phyloP scores from a whole-genome alignment of 768 basidiomycete species.

The Lentinus tigrinus region DNA sequence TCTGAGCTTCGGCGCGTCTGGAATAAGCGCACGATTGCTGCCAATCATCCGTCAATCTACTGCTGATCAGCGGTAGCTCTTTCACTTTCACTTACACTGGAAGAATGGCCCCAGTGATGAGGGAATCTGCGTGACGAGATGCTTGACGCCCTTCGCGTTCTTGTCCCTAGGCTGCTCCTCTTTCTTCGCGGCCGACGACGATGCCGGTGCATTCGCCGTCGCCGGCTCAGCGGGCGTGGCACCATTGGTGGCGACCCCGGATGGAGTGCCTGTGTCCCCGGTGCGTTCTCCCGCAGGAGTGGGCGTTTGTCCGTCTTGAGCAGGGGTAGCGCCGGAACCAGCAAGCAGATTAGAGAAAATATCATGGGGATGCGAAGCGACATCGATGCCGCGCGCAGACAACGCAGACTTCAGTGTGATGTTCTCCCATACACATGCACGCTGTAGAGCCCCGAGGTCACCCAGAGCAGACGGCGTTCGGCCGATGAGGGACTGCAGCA shows the following conservation, averaged over 20 bases:
- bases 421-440: conserved; percentile 85
- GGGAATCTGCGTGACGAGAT: conserved; percentile 77
- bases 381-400: conserved; percentile 21
- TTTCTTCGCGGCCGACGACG: conserved; percentile 30
- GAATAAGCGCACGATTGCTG: conserved; percentile 87
- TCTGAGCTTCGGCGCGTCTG: conserved; percentile 80
- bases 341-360: background rate
- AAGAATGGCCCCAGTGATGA: conserved; percentile 78
- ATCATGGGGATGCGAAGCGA: conserved; percentile 7
- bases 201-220: conserved; percentile 21
- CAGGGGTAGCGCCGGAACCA: background rate
- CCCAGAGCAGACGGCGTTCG: conserved; percentile 54
- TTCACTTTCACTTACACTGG: conserved; percentile 59
- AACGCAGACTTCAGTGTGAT: conserved; percentile 68
- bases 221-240: conserved; percentile 16
- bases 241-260: conserved; percentile 32
- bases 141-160: conserved; percentile 76
- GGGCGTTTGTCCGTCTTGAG: conserved; percentile 18
- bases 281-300: conserved; percentile 29
- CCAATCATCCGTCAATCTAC: background rate
- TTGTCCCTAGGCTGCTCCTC: conserved; percentile 49
- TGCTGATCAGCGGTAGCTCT: background rate
- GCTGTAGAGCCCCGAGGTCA: conserved; percentile 78
- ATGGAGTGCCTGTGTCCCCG: conserved; percentile 3
- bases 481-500: conserved; percentile 74